Base-by-base conservation (phyloP, 371 early-diverging fungal species). In the Apophysomyces trapeziformis region DNA sequence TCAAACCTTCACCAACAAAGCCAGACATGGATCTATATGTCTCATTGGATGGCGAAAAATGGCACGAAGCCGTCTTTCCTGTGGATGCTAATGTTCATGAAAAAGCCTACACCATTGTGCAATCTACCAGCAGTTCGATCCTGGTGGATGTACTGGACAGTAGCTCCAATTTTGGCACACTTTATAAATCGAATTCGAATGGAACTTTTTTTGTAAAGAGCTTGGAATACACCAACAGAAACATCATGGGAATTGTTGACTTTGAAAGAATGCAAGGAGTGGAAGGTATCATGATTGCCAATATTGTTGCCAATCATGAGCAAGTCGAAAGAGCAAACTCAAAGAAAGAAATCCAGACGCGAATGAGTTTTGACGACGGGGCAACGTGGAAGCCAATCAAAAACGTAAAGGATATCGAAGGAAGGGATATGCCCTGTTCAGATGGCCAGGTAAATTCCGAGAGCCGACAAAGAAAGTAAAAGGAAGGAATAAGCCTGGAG, bases 311-410 rank as follows among this genome's bases (percentile, higher is more conserved):
- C 44, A 94, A 95, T 71, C 89, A 89, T 77, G 71, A 87, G 39
- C 83, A 89, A 11, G 72, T 87, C 0, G 75, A 75, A 5, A 46
- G 68, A 5, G 72, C 73, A 7, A 84, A 77, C 26, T 73, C 76
- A 7, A 69, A 73, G 16, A 91, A 94, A 69, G 68, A 82, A 43
- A 71, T 96, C 38, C 87, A 83, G n/a, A 86, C 93, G 0, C 89
- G 88, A 37, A 93, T 98, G 59, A 92, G 96, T 35, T 96, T 93
- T 69, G 92, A 96, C 71, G 94, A 96, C 68, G 97, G 96, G 38
- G 85, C 86, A 5, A 82, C 75, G 32, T 96, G 95, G 95, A 76
- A 74, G 26, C 77, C 82, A 35, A 73, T 96, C 16, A 68, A 76
- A 16, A 66, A 63, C 4, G 84, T 83, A 14, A 73, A 70, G 54